Evolutionary conservation across 352 stramenopile species (phyloP), one percentile per base, ranked within the genome.

Genomic region (Pythium apleroticum): DNA sequence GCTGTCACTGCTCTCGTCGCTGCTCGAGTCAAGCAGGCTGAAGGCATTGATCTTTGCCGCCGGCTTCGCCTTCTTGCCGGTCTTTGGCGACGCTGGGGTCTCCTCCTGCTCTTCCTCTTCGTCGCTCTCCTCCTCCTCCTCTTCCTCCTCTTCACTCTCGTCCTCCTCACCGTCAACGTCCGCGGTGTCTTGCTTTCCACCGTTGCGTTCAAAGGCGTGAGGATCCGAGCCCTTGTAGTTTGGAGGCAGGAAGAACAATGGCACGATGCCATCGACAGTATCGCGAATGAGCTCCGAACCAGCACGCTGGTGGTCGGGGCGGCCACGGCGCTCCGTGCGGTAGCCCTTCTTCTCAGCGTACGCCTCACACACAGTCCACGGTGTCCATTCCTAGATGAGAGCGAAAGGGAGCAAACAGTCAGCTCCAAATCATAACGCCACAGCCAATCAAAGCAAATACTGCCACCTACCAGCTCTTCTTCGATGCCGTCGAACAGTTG

Each of bases 301-400:
- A 49, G 86, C 86, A 39, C 86, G 86, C 55, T 95, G 86, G 62
- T 92, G 84, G 56, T 95, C 86, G 4, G 84, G 86, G 30, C 86
- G 85, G 30, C 86, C 86, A 31, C 82, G 82, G 24, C 84, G 84
- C 30, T 92, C 86, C 3, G 86, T 91, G 28, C 85, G 84, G 57
- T 93, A 95, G 1, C 87, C 83, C 24, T 86, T 82, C 71, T 93
- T 91, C 55, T 90, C 81, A 14, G 87, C 87, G 59, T 95, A 95
- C 15, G 87, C 84, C 73, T 95, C 87, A 24, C 83, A 89, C 45
- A 95, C 63, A 15, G 80, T 92, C 81, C 84, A 95, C 9, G 87
- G 81, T 9, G 84, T 90, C 87, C 87, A 95, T 60, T 91, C 83
- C 82, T 92, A 61, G 8, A 14, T 7, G 30, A 17, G 33, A 41